Evolutionary conservation across 768 basidiomycete species (phyloP).

Genomic region (Agrocybe pediades): DNA sequence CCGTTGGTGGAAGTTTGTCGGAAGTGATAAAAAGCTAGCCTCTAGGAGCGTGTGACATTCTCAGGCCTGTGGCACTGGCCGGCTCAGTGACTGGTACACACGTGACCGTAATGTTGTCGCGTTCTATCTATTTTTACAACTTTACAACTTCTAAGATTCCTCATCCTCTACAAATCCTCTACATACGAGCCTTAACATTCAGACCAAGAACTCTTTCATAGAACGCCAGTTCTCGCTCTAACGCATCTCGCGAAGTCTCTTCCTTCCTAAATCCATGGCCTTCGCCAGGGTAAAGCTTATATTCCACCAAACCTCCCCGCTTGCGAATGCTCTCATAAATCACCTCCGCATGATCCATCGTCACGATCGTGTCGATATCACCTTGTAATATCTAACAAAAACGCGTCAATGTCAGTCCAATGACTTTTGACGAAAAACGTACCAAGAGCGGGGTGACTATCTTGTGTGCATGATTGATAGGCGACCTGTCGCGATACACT

Average conservation of each 20-base stretch:
- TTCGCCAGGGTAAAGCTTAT: conserved; percentile 65
- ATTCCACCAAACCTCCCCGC: conserved; percentile 55
- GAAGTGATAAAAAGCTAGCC: too few species aligned
- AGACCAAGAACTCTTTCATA: conserved; percentile 49
- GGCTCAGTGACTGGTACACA: too few species aligned
- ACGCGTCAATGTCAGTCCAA: too few species aligned
- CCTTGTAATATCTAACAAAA: conserved; percentile 74
- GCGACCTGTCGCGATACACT: conserved; percentile 61
- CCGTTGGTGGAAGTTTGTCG: too few species aligned
- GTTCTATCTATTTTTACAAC: too few species aligned
- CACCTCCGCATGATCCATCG: conserved; percentile 60
- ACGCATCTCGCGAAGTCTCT: conserved; percentile 52
- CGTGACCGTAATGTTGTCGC: too few species aligned
- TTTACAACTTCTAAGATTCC: too few species aligned
- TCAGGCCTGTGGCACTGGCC: too few species aligned
- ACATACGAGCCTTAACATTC: too few species aligned
- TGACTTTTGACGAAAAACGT: conserved; percentile 18
- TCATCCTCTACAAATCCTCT: too few species aligned
- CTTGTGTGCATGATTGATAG: conserved; percentile 59
- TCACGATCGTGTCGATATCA: conserved; percentile 62
- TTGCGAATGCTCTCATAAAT: conserved; percentile 57
- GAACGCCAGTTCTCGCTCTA: conserved; percentile 54
- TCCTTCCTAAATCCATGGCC: conserved; percentile 66
- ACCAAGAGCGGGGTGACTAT: conserved; percentile 70
- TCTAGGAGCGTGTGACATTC: too few species aligned